A percentile compares a stretch with the other conserved stretches of the same genome.
Evolutionary conservation across 1,139 yeast genomes (phyloP).

Genomic region (Saccharomyces hybrid): DNA sequence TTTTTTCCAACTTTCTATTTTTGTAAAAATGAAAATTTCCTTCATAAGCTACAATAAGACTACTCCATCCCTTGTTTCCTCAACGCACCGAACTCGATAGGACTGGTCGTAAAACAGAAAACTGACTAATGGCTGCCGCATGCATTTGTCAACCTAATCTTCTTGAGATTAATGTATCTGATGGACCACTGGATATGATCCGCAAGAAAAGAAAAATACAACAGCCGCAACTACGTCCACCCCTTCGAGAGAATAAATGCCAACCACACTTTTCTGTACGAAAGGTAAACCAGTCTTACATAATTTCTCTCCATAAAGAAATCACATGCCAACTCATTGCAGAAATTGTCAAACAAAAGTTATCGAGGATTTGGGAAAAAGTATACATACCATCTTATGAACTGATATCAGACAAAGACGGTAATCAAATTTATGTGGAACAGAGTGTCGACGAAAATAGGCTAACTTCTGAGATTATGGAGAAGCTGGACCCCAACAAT

Average conservation of each 20-base stretch:
- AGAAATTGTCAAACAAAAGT: slow-evolving; percentile 8
- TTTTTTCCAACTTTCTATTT: neutral
- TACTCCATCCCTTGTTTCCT: neutral
- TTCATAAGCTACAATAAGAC: neutral
- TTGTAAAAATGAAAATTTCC: neutral
- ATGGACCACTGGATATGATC: neutral
- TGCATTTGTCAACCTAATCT: neutral
- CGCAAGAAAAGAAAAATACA: neutral
- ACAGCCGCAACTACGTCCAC: neutral
- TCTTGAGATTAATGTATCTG: neutral
- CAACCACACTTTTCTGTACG: neutral
- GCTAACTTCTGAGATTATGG: slow-evolving; percentile 13
- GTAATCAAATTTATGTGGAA: slow-evolving; percentile 23
- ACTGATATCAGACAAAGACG: slow-evolving; percentile 18
- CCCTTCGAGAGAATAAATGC: neutral
- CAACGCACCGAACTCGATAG: neutral
- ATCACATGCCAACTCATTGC: slow-evolving; percentile 9
- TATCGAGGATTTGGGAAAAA: slow-evolving; percentile 12
- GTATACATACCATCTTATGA: slow-evolving; percentile 20
- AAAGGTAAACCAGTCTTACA: slow-evolving; percentile 11
- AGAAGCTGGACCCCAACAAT: slow-evolving; percentile 14
- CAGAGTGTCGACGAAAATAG: slow-evolving; percentile 12
- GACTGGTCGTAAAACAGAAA: neutral
- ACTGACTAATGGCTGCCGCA: neutral
- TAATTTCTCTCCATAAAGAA: slow-evolving; percentile 12